Percentiles rank a stretch among this genome's conserved stretches.
phyloP scores from a whole-genome alignment of 352 stramenopile genomes.

The Phytophthora syringae region DNA sequence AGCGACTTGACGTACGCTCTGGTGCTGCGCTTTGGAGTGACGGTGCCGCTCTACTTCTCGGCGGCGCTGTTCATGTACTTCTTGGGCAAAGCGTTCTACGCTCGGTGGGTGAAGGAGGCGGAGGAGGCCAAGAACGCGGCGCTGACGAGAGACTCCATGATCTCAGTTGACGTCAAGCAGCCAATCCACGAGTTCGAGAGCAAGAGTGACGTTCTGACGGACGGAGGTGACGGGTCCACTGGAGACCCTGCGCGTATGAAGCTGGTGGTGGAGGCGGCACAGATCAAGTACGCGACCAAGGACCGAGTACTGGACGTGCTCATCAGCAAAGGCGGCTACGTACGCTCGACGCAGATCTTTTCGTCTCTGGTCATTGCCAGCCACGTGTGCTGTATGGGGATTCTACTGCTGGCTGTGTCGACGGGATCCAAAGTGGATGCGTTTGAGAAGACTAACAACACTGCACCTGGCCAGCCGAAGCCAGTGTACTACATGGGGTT shows the following conservation, averaged over 20 bases:
- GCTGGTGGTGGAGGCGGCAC: slow-evolving; percentile 49
- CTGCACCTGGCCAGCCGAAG: slow-evolving; percentile 56
- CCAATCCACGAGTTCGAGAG: slow-evolving; percentile 6
- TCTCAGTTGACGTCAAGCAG: slow-evolving; percentile 37
- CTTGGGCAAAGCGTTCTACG: slow-evolving; percentile 75
- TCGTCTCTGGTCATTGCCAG: slow-evolving; percentile 70
- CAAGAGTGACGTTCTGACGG: slow-evolving; percentile 20
- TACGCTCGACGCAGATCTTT: slow-evolving; percentile 83
- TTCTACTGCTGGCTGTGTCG: slow-evolving; percentile 69
- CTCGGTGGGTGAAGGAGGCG: slow-evolving; percentile 69
- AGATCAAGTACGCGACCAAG: slow-evolving; percentile 57
- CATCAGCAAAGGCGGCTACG: slow-evolving; percentile 79
- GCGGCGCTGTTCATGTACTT: slow-evolving; percentile 83
- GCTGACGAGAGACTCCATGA: slow-evolving; percentile 42
- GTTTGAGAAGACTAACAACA: slow-evolving; percentile 25
- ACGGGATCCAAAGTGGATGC: slow-evolving; percentile 45
- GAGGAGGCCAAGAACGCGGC: slow-evolving; percentile 69
- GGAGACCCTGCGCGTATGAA: slow-evolving; percentile 45
- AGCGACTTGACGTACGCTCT: slow-evolving; percentile 66
- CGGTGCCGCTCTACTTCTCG: slow-evolving; percentile 74
- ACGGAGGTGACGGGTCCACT: slow-evolving; percentile 9
- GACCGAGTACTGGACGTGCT: slow-evolving; percentile 64
- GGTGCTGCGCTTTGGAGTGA: slow-evolving; percentile 72
- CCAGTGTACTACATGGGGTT: slow-evolving; percentile 87
- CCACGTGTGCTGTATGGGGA: slow-evolving; percentile 77